Conservation (phyloP, 148 eudicot species). For the Nepenthes gracilis region DNA sequence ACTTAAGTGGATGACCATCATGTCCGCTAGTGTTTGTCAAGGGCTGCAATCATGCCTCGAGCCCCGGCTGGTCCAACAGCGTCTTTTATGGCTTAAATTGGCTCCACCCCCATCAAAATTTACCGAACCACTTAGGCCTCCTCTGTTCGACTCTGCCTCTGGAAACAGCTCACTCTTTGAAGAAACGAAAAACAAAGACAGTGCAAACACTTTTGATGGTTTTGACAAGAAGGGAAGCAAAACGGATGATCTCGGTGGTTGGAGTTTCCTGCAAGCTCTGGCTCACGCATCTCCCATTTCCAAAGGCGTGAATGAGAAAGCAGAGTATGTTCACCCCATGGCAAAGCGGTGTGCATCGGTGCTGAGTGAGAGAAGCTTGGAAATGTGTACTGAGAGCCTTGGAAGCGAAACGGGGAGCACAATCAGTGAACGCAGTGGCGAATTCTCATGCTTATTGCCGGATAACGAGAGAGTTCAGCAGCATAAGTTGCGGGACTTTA, state of each 20-base stretch:
- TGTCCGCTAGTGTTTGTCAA: too few species aligned
- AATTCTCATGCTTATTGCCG: neutral
- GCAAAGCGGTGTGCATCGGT: constrained; percentile 20
- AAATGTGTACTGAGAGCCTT: constrained; percentile 76
- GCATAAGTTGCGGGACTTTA: neutral
- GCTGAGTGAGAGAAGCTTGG: constrained; percentile 49
- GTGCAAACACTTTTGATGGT: neutral
- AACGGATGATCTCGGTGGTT: constrained; percentile 13
- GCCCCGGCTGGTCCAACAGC: too few species aligned
- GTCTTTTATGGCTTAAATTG: too few species aligned
- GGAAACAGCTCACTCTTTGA: neutral
- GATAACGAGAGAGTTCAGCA: neutral
- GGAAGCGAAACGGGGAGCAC: constrained; percentile 60
- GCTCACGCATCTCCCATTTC: constrained; percentile 4
- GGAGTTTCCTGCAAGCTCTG: constrained; percentile 38
- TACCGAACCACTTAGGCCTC: too few species aligned
- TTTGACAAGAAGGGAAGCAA: constrained; percentile 1
- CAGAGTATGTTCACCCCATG: constrained; percentile 43
- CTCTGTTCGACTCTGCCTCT: too few species aligned
- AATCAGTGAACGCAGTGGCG: constrained; percentile 21
- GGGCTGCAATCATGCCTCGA: too few species aligned
- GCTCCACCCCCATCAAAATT: too few species aligned
- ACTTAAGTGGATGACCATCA: too few species aligned
- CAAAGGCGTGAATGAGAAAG: constrained; percentile 6
- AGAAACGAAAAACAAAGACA: neutral